Conservation (phyloP, 345 rosid species). For the Eucalyptus urophylla region DNA sequence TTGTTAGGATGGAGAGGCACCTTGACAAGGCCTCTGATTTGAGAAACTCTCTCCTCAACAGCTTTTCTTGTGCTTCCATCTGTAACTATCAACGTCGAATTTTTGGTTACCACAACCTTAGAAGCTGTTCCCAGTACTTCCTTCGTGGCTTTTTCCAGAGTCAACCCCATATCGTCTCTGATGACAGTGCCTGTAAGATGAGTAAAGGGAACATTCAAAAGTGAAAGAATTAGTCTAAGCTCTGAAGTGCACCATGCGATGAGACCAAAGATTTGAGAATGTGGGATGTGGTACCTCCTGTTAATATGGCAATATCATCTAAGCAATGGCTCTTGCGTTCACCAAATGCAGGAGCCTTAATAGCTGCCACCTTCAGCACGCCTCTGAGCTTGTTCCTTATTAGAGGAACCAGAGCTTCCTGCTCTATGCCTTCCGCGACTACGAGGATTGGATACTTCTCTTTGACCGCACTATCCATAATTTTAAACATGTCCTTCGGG, state of each 20-base stretch:
- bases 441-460: conserved; percentile 74
- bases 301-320: conserved; percentile 84
- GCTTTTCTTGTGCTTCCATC: conserved; percentile 59
- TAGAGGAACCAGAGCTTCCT: conserved; percentile 73
- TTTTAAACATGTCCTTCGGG: conserved; percentile 72
- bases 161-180: conserved; percentile 72
- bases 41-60: conserved; percentile 65
- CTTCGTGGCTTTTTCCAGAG: conserved; percentile 62
- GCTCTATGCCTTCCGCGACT: conserved; percentile 68
- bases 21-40: conserved; percentile 55
- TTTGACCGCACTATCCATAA: conserved; percentile 81
- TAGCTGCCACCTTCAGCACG: conserved; percentile 66
- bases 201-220: neutral
- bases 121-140: conserved; percentile 70
- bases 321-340: conserved; percentile 85
- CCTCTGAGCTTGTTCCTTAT: conserved; percentile 85
- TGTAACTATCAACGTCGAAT: conserved; percentile 73
- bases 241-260: neutral
- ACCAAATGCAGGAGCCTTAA: conserved; percentile 86
- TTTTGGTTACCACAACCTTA: conserved; percentile 59
- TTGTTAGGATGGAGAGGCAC: conserved; percentile 1
- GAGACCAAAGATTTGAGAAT: neutral
- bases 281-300: conserved; percentile 52
- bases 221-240: neutral
- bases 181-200: conserved; percentile 57